Conservation (phyloP, 164 flowering plant genomes). For the Aristolochia contorta region DNA sequence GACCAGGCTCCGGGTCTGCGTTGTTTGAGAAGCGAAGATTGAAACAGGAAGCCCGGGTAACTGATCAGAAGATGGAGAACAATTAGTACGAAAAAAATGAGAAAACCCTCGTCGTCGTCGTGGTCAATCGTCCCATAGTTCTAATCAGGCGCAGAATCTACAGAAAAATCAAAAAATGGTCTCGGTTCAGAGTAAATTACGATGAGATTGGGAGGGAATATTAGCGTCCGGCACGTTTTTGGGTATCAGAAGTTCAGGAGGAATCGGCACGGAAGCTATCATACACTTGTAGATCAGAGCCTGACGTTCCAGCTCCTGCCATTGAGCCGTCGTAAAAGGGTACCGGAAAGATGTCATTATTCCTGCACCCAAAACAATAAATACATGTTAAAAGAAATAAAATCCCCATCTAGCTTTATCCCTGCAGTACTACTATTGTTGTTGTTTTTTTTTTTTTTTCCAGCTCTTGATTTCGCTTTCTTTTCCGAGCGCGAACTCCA, state of each 20-base stretch:
- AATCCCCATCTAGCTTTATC: too few relatives aligned
- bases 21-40: slow-evolving; percentile 24
- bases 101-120: slow-evolving; percentile 1
- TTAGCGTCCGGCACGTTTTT: slow-evolving; percentile 11
- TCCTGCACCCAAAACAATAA: slow-evolving; percentile 8
- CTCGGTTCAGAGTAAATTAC: slow-evolving; percentile 12
- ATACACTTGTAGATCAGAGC: slow-evolving; percentile 57
- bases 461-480: too few relatives aligned
- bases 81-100: too few relatives aligned
- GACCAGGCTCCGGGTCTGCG: slow-evolving; percentile 62
- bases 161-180: not conserved
- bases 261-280: slow-evolving; percentile 56
- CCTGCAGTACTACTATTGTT: too few relatives aligned
- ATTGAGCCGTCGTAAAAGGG: slow-evolving; percentile 54
- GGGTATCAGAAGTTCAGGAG: slow-evolving; percentile 43
- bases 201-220: slow-evolving; percentile 9
- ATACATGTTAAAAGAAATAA: not conserved
- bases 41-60: slow-evolving; percentile 15
- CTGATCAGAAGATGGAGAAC: slow-evolving; percentile 2
- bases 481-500: too few relatives aligned
- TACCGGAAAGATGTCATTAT: slow-evolving; percentile 19
- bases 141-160: too few relatives aligned
- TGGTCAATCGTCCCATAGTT: too few relatives aligned
- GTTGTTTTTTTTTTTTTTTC: too few relatives aligned
- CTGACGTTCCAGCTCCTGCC: slow-evolving; percentile 68